A percentile compares a stretch with the other conserved stretches of the same genome.
Evolutionary conservation across 345 rosid genomes (phyloP).

Genomic region (Eucalyptus cladocalyx): DNA sequence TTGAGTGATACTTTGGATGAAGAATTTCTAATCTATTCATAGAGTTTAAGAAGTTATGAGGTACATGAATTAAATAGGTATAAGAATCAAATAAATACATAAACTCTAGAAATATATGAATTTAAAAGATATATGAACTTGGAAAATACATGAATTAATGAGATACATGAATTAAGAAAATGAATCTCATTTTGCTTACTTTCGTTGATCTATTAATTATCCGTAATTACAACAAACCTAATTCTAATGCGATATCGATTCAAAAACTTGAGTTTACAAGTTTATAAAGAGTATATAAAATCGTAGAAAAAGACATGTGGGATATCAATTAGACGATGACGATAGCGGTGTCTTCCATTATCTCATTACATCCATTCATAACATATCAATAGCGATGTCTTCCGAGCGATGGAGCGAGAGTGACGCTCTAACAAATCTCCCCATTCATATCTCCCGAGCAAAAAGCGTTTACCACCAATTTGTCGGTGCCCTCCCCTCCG

Average conservation of each 20-base stretch:
- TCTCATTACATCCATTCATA: not conserved
- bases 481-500: not conserved
- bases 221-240: accelerated
- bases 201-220: too few species aligned
- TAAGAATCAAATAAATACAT: not conserved
- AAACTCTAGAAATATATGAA: not conserved
- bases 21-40: not conserved
- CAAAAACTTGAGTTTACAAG: not conserved
- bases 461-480: not conserved
- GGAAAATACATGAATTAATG: too few species aligned
- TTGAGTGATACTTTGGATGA: not conserved
- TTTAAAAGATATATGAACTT: not conserved
- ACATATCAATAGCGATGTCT: not conserved
- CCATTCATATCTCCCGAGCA: not conserved
- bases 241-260: accelerated
- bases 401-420: not conserved
- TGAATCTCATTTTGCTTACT: too few species aligned
- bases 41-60: not conserved
- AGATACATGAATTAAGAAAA: too few species aligned
- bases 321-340: too few species aligned
- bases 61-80: too few species aligned
- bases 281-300: not conserved
- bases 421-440: not conserved
- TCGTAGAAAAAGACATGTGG: accelerated
- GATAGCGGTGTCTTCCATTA: accelerated